Evolutionary conservation across 2,329 filamentous ascomycete genomes (phyloP).

Genomic region (Fusarium sp.): DNA sequence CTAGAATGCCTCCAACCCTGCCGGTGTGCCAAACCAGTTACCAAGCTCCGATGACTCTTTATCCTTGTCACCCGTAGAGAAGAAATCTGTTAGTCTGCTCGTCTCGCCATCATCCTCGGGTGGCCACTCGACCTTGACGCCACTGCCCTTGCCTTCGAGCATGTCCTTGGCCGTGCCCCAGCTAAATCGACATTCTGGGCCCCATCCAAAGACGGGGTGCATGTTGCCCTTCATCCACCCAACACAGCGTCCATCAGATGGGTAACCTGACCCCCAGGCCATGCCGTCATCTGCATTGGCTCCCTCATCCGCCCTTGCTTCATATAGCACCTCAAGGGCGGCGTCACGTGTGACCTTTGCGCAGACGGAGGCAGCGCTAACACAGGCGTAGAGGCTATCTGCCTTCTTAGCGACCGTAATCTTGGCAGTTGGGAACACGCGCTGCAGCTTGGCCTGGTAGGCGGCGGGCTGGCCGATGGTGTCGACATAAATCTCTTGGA

Average conservation of each 20-base stretch:
- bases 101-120: conserved; percentile 78
- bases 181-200: conserved; percentile 91
- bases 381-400: conserved; percentile 91
- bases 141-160: conserved; percentile 81
- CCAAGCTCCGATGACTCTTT: conserved; percentile 76
- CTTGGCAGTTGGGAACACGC: conserved; percentile 83
- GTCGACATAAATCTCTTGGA: conserved; percentile 94
- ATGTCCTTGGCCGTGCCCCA: conserved; percentile 97
- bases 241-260: conserved; percentile 86
- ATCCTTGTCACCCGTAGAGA: conserved; percentile 63
- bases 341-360: conserved; percentile 97
- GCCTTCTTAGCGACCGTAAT: conserved; percentile 92
- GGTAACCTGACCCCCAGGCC: conserved; percentile 93
- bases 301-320: conserved; percentile 56
- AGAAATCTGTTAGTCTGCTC: conserved; percentile 83
- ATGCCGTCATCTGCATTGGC: conserved; percentile 58
- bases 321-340: conserved; percentile 85
- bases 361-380: conserved; percentile 93
- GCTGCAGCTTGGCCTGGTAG: conserved; percentile 89
- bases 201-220: conserved; percentile 97
- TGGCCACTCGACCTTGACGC: conserved; percentile 88
- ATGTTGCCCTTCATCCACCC: conserved; percentile 88
- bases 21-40: conserved; percentile 86
- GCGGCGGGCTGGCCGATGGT: conserved; percentile 87
- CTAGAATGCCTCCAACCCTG: conserved; percentile 80